A percentile compares a stretch with the other conserved stretches of the same genome.
Evolutionary conservation across 176 grass and related monocot genomes (phyloP).

Genomic region (Zoysia pacifica): DNA sequence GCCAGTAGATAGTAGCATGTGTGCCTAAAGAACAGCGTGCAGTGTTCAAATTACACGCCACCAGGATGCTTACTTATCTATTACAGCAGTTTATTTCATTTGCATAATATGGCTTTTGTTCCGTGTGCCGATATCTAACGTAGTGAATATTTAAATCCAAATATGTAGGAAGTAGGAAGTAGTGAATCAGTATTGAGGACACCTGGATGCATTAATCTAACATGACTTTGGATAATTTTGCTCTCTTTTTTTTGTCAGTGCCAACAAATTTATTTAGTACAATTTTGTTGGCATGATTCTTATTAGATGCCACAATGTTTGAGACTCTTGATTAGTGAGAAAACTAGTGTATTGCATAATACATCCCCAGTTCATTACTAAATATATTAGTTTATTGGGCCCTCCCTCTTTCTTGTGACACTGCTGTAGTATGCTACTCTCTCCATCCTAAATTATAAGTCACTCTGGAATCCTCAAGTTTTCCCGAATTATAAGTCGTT

Average conservation of each 20-base stretch:
- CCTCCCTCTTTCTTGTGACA: too few species aligned
- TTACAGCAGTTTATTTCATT: background rate
- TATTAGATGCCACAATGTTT: too few species aligned
- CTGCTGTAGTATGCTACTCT: too few species aligned
- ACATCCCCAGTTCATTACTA: too few species aligned
- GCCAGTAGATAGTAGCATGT: background rate
- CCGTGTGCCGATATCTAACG: background rate
- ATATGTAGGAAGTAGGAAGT: background rate
- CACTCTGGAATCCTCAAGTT: too few species aligned
- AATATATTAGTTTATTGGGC: too few species aligned
- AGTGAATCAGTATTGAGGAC: background rate
- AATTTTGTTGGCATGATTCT: too few species aligned
- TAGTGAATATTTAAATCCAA: background rate
- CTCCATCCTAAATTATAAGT: too few species aligned
- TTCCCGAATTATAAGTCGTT: too few species aligned
- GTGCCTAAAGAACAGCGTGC: background rate
- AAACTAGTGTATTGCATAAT: too few species aligned
- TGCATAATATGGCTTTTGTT: background rate
- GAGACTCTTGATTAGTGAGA: too few species aligned
- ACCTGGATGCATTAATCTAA: background rate
- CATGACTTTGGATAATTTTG: background rate
- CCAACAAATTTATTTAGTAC: too few species aligned
- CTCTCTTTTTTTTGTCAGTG: background rate
- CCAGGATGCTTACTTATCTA: background rate
- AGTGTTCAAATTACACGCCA: background rate